Percentiles rank a stretch among this genome's conserved stretches.
Conservation (phyloP, 2,329 filamentous ascomycete species). For the Phaeosphaeriaceae sp. region DNA sequence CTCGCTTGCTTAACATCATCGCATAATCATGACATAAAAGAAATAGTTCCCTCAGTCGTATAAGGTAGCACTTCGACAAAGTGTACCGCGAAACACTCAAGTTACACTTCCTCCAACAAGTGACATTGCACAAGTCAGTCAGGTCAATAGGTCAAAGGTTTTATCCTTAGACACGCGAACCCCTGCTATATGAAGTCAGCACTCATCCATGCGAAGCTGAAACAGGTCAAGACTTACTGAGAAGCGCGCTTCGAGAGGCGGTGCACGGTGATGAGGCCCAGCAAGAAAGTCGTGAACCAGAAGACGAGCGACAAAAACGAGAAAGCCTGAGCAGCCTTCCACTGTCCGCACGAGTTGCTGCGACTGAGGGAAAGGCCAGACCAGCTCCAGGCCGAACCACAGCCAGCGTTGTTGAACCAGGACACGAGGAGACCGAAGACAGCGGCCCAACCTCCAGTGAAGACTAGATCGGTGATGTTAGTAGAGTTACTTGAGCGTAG, state of each 20-base stretch:
- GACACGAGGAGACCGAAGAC: slow-evolving; percentile 50
- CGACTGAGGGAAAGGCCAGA: slow-evolving; percentile 53
- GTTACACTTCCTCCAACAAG: background rate
- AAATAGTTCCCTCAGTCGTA: background rate
- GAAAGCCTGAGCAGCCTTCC: slow-evolving; percentile 76
- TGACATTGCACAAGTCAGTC: background rate
- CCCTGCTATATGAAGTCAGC: background rate
- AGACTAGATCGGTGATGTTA: slow-evolving; percentile 45
- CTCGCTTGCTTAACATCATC: background rate
- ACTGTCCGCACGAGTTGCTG: slow-evolving; percentile 66
- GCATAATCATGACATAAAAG: background rate
- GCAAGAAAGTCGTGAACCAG: slow-evolving; percentile 67
- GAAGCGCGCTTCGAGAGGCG: slow-evolving; percentile 13
- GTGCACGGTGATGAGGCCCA: slow-evolving; percentile 29
- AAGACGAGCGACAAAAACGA: slow-evolving; percentile 73
- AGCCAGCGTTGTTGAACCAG: slow-evolving; percentile 32
- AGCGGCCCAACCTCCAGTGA: slow-evolving; percentile 73
- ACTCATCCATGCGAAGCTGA: background rate
- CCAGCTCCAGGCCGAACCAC: slow-evolving; percentile 58
- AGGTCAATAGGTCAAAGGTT: background rate
- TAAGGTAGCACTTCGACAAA: background rate
- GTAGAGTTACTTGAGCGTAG: background rate
- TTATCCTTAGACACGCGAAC: background rate
- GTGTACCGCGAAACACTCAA: background rate
- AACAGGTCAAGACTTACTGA: background rate